Evolutionary conservation across 2,329 filamentous ascomycete genomes (phyloP), one percentile per base, ranked within the genome.

Genomic region (Nigrospora sphaerica): DNA sequence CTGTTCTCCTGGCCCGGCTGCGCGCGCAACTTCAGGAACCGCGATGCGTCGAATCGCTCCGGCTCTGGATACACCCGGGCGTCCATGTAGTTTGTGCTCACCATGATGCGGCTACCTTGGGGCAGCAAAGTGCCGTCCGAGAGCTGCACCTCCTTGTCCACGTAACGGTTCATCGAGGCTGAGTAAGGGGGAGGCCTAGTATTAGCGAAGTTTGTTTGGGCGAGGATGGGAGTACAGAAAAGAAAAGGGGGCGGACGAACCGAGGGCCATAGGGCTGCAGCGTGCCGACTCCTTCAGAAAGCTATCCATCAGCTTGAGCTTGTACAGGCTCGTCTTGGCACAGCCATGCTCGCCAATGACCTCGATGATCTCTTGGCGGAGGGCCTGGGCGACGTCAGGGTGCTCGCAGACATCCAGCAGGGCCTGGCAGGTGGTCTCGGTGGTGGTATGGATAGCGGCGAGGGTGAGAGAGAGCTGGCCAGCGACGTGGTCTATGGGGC

Each of bases 381-480:
- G 55, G 17, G 65, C 63, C 32, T 71, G 64, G 17, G 67, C 55
- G 47, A 68, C 65, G 45, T 76, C 71, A 1, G 71, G 72, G 34
- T 60, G 50, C 33, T 65, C 56, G 32, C 63, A 66, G n/a, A 78
- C 56, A 45, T 78, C 72, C 40, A 67, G 65, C 39, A 78, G 52
- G 7, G 45, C 66, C 49, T 43, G 67, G 3, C 62, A 64, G 2
- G 56, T 49, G 2, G 61, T 53, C 32, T 68, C 63, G 1, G 65
- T 64, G 0, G 70, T 71, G 6, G 66, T 71, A 50, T 73, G 69
- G 14, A 72, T 67, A 4, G 69, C 67, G 1, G 63, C 67, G 44
- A 66, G 53, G 10, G 62, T 61, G n/a, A 70, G 48, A 16, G 55
- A 54, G 13, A 71, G 54, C 53, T 71, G 66, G 0, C 56, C 58